phyloP scores from a whole-genome alignment of 495 filamentous ascomycete genomes.

The Oidiodendron maius region DNA sequence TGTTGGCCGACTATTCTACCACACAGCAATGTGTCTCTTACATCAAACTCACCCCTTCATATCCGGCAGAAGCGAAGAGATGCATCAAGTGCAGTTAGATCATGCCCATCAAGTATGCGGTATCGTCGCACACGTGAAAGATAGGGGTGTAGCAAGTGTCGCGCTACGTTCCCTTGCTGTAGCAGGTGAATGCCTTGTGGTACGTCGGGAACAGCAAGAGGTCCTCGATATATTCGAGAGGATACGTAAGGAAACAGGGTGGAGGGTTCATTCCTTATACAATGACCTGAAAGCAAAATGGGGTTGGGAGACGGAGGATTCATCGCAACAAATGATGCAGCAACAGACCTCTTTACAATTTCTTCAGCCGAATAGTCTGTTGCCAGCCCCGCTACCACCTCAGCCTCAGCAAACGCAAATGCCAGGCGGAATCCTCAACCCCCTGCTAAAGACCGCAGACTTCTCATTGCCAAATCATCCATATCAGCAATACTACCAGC shows the following conservation, averaged over 20 bases:
- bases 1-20: conserved; percentile 85
- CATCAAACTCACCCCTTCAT: conserved; percentile 68
- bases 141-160: conserved; percentile 70
- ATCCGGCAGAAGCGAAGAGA: conserved; percentile 51
- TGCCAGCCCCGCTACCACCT: background rate
- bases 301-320: conserved; percentile 59
- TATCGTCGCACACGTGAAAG: conserved; percentile 77
- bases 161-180: conserved; percentile 73
- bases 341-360: conserved; percentile 19
- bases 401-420: conserved; percentile 10
- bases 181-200: conserved; percentile 67
- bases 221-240: conserved; percentile 69
- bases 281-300: conserved; percentile 67
- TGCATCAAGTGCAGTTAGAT: conserved; percentile 58
- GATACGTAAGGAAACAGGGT: conserved; percentile 72
- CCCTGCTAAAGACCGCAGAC: conserved; percentile 58
- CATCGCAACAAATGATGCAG: conserved; percentile 20
- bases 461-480: conserved; percentile 70
- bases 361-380: conserved; percentile 11
- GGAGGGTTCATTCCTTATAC: conserved; percentile 63
- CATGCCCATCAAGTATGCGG: conserved; percentile 83
- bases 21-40: conserved; percentile 76
- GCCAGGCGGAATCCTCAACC: conserved; percentile 51
- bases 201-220: conserved; percentile 72
- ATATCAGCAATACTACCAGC: conserved; percentile 60